Evolutionary conservation across 2,329 filamentous ascomycete genomes (phyloP), one percentile per base, ranked within the genome.

Genomic region (Penicillium janthinellum): DNA sequence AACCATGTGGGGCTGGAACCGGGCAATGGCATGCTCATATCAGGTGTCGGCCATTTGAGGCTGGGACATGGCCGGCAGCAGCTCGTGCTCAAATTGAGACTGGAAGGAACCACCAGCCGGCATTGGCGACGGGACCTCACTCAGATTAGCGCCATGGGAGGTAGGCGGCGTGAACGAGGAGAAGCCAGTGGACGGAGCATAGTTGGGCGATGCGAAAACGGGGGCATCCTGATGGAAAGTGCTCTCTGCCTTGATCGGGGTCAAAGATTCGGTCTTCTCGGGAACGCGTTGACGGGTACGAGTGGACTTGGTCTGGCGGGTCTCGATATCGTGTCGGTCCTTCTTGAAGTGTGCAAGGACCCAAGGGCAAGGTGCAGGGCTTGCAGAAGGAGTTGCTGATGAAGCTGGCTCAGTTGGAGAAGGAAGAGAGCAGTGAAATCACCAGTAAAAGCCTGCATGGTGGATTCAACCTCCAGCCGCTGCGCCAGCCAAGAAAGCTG

Each of bases 371-470:
- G 77, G 90, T 99, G 45, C 81, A 87, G 63, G 86, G 85, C 47
- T 80, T 98, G 66, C 92, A 97, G 75, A 85, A 84, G 65, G 85
- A 98, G 68, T 80, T 97, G 50, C 73, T 87, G 35, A 78, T 79
- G 56, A 94, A 94, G 79, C 82, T 98, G 37, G 88, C 83, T 4
- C 87, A 92, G 76, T 82, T 99, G 42, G 91, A 98, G 79, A 90
- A 88, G 75, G 90, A 95, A 66, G 93, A 96, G 68, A 81, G 84
- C 60, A 86, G 85, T 73, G 97, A 98, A 80, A 99, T 99, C 64
- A 99, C 95, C 11, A 98, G 93, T 73, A 93, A 96, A 66, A 84
- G 86, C 66, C 87, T 96, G 68, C 90, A 93, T 71, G 92, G 89
- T 2, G 95, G 95, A 5, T 99, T 99, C 74, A 88, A 96, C 81